These are phyloP conservation scores for Elsinoe fawcettii DNA, from an alignment of 2,329 filamentous ascomycete genomes.

Conservation along the genomic window DNA sequence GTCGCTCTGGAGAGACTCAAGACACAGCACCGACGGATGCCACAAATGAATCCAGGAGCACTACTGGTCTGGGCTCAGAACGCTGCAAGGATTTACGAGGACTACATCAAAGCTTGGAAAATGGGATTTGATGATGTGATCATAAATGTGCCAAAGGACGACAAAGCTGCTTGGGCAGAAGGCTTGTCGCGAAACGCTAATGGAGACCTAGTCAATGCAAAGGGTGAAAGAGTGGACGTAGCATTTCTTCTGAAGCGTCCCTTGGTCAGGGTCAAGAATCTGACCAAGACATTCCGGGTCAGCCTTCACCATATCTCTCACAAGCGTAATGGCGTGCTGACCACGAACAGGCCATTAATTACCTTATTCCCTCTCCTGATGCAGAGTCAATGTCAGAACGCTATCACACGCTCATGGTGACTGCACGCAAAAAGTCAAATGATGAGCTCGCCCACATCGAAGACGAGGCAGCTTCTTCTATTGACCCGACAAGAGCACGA, in stretches of 20 bases:
- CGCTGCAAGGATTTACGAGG: conserved; percentile 69
- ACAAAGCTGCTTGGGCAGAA: conserved; percentile 48
- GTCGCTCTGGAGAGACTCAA: conserved; percentile 78
- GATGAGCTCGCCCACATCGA: conserved; percentile 66
- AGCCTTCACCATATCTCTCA: background rate
- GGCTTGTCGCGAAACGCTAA: conserved; percentile 50
- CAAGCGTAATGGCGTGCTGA: conserved; percentile 27
- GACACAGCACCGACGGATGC: conserved; percentile 70
- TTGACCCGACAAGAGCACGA: conserved; percentile 71
- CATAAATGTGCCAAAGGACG: conserved; percentile 77
- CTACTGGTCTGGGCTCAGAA: conserved; percentile 76
- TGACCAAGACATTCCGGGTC: conserved; percentile 75
- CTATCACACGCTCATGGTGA: conserved; percentile 67
- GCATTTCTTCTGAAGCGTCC: conserved; percentile 87
- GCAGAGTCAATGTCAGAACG: conserved; percentile 52
- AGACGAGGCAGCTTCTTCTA: conserved; percentile 78
- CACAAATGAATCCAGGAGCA: conserved; percentile 60
- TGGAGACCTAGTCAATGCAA: conserved; percentile 56
- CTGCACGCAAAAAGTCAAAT: conserved; percentile 64
- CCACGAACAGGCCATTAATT: conserved; percentile 46
- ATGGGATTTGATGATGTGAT: conserved; percentile 91
- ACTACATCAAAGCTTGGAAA: conserved; percentile 82
- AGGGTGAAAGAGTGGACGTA: conserved; percentile 88
- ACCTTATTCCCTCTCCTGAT: conserved; percentile 47
- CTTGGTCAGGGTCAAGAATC: conserved; percentile 76